phyloP scores from a whole-genome alignment of 139 green algal species.

The Coelastrella sp. region DNA sequence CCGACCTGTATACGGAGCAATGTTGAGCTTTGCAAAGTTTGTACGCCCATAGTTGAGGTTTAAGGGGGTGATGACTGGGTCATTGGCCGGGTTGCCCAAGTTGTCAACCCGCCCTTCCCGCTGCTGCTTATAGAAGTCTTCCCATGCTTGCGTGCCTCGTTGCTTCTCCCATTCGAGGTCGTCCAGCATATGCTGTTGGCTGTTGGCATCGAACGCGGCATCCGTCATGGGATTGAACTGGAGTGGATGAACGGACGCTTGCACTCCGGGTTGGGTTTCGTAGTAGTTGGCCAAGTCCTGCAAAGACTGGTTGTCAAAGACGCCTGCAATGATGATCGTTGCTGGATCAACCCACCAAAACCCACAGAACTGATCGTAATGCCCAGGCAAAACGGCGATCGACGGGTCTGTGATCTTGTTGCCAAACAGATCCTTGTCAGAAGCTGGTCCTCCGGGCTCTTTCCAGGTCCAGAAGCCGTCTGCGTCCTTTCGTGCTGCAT shows the following conservation, averaged over 20 bases:
- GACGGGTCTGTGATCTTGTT: not conserved
- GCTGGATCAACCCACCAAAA: not conserved
- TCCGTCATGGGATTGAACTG: not conserved
- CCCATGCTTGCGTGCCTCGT: not conserved
- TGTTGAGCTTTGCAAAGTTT: not conserved
- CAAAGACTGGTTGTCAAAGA: not conserved
- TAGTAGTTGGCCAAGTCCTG: not conserved
- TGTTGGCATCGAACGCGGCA: not conserved
- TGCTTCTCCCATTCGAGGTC: constrained; percentile 14
- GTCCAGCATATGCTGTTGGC: not conserved
- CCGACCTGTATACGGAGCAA: not conserved
- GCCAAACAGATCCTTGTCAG: constrained; percentile 8
- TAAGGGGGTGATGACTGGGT: not conserved
- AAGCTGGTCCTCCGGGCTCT: constrained; percentile 7
- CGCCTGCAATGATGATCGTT: not conserved
- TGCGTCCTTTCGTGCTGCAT: constrained; percentile 25
- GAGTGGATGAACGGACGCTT: not conserved
- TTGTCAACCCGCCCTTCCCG: not conserved
- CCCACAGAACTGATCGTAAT: not conserved
- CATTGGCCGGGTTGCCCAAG: not conserved
- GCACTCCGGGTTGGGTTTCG: not conserved
- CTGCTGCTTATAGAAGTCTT: constrained; percentile 10
- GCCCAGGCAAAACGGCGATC: not conserved
- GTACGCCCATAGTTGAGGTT: not conserved
- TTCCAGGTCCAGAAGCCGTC: constrained; percentile 6